Base-by-base conservation (phyloP, 73 alveolate species). In the Paramecium tetraurelia region DNA sequence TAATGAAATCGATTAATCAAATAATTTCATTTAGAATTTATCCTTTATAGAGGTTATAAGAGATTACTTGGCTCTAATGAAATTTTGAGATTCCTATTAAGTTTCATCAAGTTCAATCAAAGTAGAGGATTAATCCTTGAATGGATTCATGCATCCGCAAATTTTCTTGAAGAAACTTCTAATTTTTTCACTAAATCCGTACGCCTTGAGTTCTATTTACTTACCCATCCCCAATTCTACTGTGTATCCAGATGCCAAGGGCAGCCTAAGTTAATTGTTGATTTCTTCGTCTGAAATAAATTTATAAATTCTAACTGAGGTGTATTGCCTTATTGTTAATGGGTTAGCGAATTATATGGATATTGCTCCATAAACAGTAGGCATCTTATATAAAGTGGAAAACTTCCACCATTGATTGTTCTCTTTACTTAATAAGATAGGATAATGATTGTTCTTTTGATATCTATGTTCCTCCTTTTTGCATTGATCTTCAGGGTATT, bases 121-220 rank as follows among this genome's bases (percentile, higher is more conserved):
- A 33, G 11, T 75, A 3, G 12, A 36, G 18, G 69, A 5, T n/a
- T 75, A 36, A 14, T 80, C 90, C 18, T 43, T 80, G 22, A 80
- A 80, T 80, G 90, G 90, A 80, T 80, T 80, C 0, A 80, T 48
- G 14, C 90, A 80, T 8, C 46, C 27, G 20, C 90, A 80, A 5
- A 80, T 80, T 41, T 80, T 44, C 4, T 22, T 43, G 18, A 80
- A 80, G 27, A 80, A 80, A 72, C 57, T 80, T 46, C 29, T 80
- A 20, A 80, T 35, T 44, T 80, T 80, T 35, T 80, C 90, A 80
- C 90, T 80, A 43, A 80, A 80, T 80, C 90, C 90, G 43, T 80
- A 80, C 4, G 11, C 57, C 5, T 80, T 80, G 43, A 80, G 44
- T 44, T 80, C 90, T 8, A 80, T 41, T 24, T 41, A 10, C 21